Base-by-base conservation (phyloP, 805 yeast species). In the Wickerhamiella nectarea region DNA sequence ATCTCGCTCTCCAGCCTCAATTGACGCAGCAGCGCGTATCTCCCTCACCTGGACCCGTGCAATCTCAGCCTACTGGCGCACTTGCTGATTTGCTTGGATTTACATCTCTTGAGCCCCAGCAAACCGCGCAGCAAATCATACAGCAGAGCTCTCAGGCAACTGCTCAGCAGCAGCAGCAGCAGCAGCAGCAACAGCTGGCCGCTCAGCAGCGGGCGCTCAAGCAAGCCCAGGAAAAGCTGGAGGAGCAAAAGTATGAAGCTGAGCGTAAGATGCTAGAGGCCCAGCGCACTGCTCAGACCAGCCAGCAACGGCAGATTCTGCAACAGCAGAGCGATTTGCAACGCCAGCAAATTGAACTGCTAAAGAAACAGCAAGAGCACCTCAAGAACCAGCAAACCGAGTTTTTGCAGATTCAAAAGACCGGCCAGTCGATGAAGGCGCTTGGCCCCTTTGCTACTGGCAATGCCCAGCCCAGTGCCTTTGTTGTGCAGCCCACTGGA, bases 401-500 rank as follows among this genome's bases (percentile, higher is more conserved):
- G 42, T 48, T 52, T 7, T 22, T 51, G 11, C 46, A 47, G 66
- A 36, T 68, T 62, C 49, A 50, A 57, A 39, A 54, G 45, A 47
- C 57, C 45, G 59, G 60, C 21, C 42, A 51, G 20, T 48, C 48
- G 18, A 42, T 50, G 29, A 49, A 46, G 33, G 54, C 43, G 8
- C 41, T 60, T 31, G 63, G 64, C 10, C 63, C 68, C 34, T 64
- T 65, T 45, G 63, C 64, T 1, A 64, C 69, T 7, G 64, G 66
- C 2, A 59, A 58, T 25, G 62, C 65, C 3, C 60, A 48, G 42
- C 65, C 66, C 21, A 71, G 74, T 4, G 74, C 75, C 0, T 28
- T 28, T 3, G 60, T 58, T 25, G 62, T 64, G 3, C 60, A 49
- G 42, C 65, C 66, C 20, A 71, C 75, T 5, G 74, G 76, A 0